Evolutionary conservation across 805 yeast species (phyloP).

Genomic region (Torulaspora franciscae): DNA sequence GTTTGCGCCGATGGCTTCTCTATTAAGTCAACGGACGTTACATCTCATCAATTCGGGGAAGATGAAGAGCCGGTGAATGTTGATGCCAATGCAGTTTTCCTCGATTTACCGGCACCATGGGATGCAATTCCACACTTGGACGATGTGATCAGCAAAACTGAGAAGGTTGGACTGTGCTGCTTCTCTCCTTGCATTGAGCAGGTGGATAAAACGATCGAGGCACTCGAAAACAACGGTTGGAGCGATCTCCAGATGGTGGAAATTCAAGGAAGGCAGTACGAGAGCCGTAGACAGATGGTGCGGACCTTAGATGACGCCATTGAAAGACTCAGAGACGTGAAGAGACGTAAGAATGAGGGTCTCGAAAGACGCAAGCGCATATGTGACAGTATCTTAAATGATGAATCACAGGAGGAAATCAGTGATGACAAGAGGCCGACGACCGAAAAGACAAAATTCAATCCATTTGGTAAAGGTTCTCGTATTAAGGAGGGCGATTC

Average conservation of each 20-base stretch:
- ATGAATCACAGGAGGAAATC: slow-evolving; percentile 23
- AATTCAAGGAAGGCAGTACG: slow-evolving; percentile 78
- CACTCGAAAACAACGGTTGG: slow-evolving; percentile 76
- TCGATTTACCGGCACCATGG: slow-evolving; percentile 97
- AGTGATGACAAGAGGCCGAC: slow-evolving; percentile 28
- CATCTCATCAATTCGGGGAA: slow-evolving; percentile 24
- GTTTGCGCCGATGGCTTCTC: slow-evolving; percentile 86
- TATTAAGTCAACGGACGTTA: slow-evolving; percentile 35
- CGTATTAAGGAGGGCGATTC: slow-evolving; percentile 85
- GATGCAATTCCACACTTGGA: slow-evolving; percentile 77
- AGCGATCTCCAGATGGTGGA: slow-evolving; percentile 86
- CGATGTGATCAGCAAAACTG: slow-evolving; percentile 48
- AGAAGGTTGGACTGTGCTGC: slow-evolving; percentile 75
- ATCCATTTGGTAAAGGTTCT: slow-evolving; percentile 90
- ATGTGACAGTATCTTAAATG: slow-evolving; percentile 24
- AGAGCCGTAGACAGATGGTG: slow-evolving; percentile 84
- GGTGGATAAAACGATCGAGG: slow-evolving; percentile 79
- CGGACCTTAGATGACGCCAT: slow-evolving; percentile 76
- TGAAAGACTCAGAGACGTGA: slow-evolving; percentile 73
- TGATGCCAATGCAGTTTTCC: slow-evolving; percentile 66
- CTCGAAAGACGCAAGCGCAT: slow-evolving; percentile 49
- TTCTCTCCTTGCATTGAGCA: slow-evolving; percentile 98
- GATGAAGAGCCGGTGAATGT: slow-evolving; percentile 24
- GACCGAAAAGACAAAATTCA: slow-evolving; percentile 52
- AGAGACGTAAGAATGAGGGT: slow-evolving; percentile 62